Conservation (phyloP, 768 basidiomycete species). For the Tricholoma sp. region DNA sequence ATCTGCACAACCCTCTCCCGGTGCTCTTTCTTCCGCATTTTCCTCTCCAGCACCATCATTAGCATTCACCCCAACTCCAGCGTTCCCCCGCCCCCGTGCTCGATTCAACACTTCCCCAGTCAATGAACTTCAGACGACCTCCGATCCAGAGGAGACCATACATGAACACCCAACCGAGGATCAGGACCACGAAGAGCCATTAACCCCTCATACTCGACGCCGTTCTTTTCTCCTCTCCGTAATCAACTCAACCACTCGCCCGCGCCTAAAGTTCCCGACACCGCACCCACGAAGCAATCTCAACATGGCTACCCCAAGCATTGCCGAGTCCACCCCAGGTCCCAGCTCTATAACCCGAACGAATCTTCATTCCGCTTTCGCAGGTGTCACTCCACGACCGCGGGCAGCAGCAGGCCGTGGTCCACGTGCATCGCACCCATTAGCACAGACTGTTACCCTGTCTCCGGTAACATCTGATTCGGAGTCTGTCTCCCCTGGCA, state of each 20-base stretch:
- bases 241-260: constrained; percentile 77
- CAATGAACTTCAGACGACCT: constrained; percentile 34
- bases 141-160: constrained; percentile 18
- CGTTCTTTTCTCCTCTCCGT: constrained; percentile 81
- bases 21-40: constrained; percentile 33
- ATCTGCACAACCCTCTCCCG: constrained; percentile 26
- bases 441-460: constrained; percentile 47
- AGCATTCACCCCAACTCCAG: constrained; percentile 67
- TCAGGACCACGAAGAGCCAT: constrained; percentile 30
- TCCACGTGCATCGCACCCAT: constrained; percentile 54
- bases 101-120: constrained; percentile 53
- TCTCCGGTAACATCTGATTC: constrained; percentile 34
- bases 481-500: constrained; percentile 23
- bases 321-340: constrained; percentile 30
- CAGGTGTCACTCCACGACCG: constrained; percentile 60
- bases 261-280: constrained; percentile 60
- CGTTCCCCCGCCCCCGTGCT: constrained; percentile 55
- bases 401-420: constrained; percentile 26
- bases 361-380: constrained; percentile 49
- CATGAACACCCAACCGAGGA: constrained; percentile 19
- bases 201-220: constrained; percentile 70
- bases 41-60: constrained; percentile 54
- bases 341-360: constrained; percentile 24
- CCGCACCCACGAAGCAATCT: constrained; percentile 48
- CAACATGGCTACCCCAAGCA: constrained; percentile 27